Conservation (phyloP, 1,284 basidiomycete species). For the Agroathelia rolfsii region DNA sequence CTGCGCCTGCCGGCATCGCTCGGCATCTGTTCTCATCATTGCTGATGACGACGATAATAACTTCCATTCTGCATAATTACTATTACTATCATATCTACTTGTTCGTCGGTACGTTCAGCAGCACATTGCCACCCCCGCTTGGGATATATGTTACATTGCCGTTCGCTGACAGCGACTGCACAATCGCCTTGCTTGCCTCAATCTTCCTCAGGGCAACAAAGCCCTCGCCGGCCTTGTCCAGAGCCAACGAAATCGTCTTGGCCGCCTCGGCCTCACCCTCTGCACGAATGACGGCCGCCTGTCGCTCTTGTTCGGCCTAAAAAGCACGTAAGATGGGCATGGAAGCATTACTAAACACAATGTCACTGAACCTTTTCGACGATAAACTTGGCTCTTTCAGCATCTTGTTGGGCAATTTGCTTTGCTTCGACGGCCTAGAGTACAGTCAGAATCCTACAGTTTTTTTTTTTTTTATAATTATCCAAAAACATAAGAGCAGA, state of each 20-base stretch:
- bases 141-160: slow-evolving; percentile 87
- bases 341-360: slow-evolving; percentile 8
- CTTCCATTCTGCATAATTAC: slow-evolving; percentile 2
- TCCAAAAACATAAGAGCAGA: slow-evolving; percentile 14
- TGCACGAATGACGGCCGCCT: slow-evolving; percentile 94
- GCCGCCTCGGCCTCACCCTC: slow-evolving; percentile 99
- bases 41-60: background rate
- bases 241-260: slow-evolving; percentile 83
- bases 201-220: slow-evolving; percentile 95
- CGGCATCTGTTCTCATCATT: slow-evolving; percentile 12
- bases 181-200: slow-evolving; percentile 96
- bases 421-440: slow-evolving; percentile 91
- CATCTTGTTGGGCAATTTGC: slow-evolving; percentile 95
- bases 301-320: slow-evolving; percentile 96
- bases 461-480: background rate
- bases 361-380: slow-evolving; percentile 73
- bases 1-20: slow-evolving; percentile 13
- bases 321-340: slow-evolving; percentile 8
- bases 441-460: slow-evolving; percentile 9
- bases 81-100: too few species aligned
- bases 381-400: slow-evolving; percentile 97
- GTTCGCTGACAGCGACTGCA: slow-evolving; percentile 66
- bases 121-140: slow-evolving; percentile 65
- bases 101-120: slow-evolving; percentile 73
- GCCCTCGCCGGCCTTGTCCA: slow-evolving; percentile 92